Conservation (phyloP, 208 protist genomes). For the Acanthamoeba quina region DNA sequence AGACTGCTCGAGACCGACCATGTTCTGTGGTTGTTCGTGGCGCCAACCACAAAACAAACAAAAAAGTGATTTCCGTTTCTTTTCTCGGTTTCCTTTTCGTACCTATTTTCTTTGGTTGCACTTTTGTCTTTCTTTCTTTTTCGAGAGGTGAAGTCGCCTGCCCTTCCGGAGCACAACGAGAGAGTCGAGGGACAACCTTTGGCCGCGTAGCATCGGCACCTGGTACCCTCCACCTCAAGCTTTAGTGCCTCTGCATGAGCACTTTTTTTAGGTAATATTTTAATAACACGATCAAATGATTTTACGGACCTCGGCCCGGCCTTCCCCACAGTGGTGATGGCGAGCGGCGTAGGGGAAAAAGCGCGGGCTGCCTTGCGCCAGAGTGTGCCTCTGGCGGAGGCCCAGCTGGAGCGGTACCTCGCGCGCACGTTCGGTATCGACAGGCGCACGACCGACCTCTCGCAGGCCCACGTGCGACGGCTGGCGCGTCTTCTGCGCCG, state of each 20-base stretch:
- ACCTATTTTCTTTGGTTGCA: neutral
- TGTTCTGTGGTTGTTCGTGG: too few relatives aligned
- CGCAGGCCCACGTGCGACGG: neutral
- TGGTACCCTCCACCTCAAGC: neutral
- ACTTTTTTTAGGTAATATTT: neutral
- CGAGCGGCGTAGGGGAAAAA: neutral
- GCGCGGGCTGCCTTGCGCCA: too few relatives aligned
- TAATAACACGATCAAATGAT: neutral
- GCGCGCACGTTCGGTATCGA: conserved; percentile 50
- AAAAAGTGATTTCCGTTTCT: too few relatives aligned
- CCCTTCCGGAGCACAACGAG: too few relatives aligned
- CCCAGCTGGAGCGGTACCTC: neutral
- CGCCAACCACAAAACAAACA: too few relatives aligned
- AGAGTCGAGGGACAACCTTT: too few relatives aligned
- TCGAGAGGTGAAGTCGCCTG: too few relatives aligned
- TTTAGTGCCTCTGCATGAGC: neutral
- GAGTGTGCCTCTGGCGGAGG: conserved; percentile 8
- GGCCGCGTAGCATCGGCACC: too few relatives aligned
- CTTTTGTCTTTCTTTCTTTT: neutral
- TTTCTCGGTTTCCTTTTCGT: neutral
- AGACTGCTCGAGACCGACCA: neutral
- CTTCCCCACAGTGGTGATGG: neutral
- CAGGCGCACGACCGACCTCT: neutral
- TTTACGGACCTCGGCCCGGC: too few relatives aligned
- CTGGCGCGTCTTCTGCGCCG: conserved; percentile 1